Evolutionary conservation across 768 basidiomycete genomes (phyloP), one percentile per base, ranked within the genome.

Genomic region (Termitomyces sp.): DNA sequence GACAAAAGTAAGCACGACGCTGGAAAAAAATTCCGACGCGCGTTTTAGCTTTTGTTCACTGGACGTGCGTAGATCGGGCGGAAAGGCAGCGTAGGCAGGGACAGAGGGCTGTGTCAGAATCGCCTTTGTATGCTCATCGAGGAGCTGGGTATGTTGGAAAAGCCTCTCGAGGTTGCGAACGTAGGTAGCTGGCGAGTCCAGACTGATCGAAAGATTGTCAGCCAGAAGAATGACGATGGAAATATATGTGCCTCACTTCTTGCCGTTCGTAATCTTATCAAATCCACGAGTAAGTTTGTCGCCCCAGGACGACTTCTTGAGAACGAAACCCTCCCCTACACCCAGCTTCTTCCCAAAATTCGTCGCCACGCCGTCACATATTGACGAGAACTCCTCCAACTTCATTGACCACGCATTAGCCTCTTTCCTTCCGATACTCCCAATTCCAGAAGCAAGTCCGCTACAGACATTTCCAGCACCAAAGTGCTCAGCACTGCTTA

Each of bases 1-100:
- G 67, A 96, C 92, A 70, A 96, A 95, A 18, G 90, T 90, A 61
- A 94, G 79, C 56, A 96, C 84, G 61, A 95, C 92, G 55, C 81
- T 89, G 28, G 90, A 90, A 66, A 95, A 96, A 71, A 96, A 96
- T 68, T 95, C 91, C n/a, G 91, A 93, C 36, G 85, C 81, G 62
- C 89, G 87, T 68, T 84, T 86, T 58, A 96, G 82, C 70, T 86
- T 88, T 66, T 81, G 76, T 68, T 95, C 92, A 58, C 88, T 80
- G 10, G 83, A 80, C 44, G 68, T 64, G 56, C 87, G 85, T 61
- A 88, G 69, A 58, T 92, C 86, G 46, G 70, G 50, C 5, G 91
- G 82, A 65, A 95, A 85, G 20, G 84, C 82, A 38, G 81, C 81
- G 68, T 95, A 95, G 41, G 87, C 79, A 41, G 89, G 87, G 9